phyloP scores from a whole-genome alignment of 176 grass and related monocot genomes.

The Cymbopogon citratus region DNA sequence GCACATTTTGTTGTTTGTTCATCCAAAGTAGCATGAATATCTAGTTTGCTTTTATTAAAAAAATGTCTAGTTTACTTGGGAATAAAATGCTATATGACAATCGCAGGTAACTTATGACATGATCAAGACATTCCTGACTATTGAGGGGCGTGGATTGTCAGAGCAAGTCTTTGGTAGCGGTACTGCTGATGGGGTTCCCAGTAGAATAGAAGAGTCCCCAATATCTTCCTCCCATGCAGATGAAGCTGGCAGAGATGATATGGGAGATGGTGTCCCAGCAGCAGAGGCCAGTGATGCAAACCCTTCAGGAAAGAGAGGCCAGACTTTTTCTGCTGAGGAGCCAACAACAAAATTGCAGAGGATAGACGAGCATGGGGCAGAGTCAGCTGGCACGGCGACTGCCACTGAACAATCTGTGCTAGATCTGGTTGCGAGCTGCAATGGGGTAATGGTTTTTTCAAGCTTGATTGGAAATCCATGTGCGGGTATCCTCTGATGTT shows the following conservation, averaged over 20 bases:
- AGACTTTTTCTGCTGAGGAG: constrained; percentile 15
- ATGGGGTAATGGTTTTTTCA: constrained; percentile 44
- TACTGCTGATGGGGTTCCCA: constrained; percentile 4
- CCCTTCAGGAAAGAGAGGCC: constrained; percentile 29
- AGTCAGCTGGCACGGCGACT: not conserved
- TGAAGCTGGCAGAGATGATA: constrained; percentile 3
- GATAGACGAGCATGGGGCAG: constrained; percentile 16
- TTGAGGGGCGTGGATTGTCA: constrained; percentile 45
- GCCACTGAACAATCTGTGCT: constrained; percentile 52
- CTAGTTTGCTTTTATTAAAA: not conserved
- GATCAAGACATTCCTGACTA: constrained; percentile 65
- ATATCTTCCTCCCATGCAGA: not conserved
- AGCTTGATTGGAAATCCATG: not conserved
- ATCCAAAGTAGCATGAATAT: not conserved
- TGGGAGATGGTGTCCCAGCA: not conserved
- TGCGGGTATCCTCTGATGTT: not conserved
- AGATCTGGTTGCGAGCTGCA: constrained; percentile 37
- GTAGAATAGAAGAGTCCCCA: constrained; percentile 2
- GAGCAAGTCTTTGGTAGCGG: constrained; percentile 43
- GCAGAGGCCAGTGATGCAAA: not conserved
- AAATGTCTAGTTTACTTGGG: not conserved
- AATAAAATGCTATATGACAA: constrained; percentile 17
- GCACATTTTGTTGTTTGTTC: not conserved
- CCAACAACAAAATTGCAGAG: constrained; percentile 49
- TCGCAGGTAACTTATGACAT: constrained; percentile 71